Conservation (phyloP, 2,329 filamentous ascomycete genomes). For the Microsporum canis region DNA sequence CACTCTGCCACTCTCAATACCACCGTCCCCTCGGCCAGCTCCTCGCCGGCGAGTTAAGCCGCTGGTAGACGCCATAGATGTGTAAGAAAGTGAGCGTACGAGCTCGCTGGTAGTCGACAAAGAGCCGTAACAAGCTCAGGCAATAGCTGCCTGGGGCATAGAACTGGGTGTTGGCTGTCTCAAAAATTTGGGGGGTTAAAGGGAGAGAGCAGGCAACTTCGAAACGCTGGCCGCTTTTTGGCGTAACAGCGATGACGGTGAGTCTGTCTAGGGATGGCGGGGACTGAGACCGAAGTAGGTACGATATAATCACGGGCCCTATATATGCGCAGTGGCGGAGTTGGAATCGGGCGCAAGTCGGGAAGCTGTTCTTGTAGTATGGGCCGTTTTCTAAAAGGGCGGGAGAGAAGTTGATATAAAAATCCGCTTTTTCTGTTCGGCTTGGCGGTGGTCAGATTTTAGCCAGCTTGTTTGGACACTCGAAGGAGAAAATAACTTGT, state of each 20-base stretch:
- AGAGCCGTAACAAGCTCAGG: constrained; percentile 12
- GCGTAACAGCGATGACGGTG: constrained; percentile 15
- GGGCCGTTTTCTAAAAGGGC: background rate
- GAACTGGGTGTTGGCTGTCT: background rate
- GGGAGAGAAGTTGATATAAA: background rate
- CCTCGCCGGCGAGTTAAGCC: constrained; percentile 61
- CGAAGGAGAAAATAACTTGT: background rate
- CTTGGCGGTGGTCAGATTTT: background rate
- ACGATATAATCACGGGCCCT: background rate
- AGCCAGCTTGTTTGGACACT: background rate
- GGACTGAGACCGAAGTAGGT: background rate
- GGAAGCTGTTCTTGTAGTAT: background rate
- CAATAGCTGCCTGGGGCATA: constrained; percentile 9
- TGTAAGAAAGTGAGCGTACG: constrained; percentile 13
- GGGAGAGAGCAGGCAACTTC: constrained; percentile 1
- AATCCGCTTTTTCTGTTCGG: background rate
- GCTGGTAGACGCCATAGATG: constrained; percentile 54
- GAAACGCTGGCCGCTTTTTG: constrained; percentile 12
- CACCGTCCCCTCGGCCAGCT: constrained; percentile 52
- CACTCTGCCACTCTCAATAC: constrained; percentile 51
- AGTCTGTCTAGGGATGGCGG: background rate
- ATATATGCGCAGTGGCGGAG: background rate
- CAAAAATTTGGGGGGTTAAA: constrained; percentile 3
- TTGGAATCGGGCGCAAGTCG: background rate
- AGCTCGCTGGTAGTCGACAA: constrained; percentile 4